Percentiles rank a stretch among this genome's conserved stretches.
Conservation (phyloP, 768 basidiomycete species). For the Hortiboletus campestris region DNA sequence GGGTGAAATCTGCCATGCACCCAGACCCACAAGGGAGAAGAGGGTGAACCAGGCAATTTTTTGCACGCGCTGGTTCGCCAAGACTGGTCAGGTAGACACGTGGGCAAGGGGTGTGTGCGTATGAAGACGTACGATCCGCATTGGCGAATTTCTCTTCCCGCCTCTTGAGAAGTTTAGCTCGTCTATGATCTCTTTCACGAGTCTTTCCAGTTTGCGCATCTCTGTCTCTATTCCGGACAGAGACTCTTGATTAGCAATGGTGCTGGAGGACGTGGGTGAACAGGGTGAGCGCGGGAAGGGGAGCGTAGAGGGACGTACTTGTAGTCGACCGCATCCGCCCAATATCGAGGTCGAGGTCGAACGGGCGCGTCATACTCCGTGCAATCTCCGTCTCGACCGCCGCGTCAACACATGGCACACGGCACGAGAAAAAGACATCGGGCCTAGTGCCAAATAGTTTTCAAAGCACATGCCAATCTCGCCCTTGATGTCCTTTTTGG, state of each 20-base stretch:
- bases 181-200: constrained; percentile 92
- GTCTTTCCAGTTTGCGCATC: constrained; percentile 92
- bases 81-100: constrained; percentile 49
- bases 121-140: constrained; percentile 78
- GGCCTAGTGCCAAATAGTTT: constrained; percentile 75
- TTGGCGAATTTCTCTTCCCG: constrained; percentile 85
- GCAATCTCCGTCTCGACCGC: constrained; percentile 48
- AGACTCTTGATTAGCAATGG: constrained; percentile 98
- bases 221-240: too few species aligned
- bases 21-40: constrained; percentile 70
- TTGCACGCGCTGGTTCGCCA: constrained; percentile 88
- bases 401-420: constrained; percentile 21
- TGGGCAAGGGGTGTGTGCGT: background rate
- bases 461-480: constrained; percentile 99
- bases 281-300: background rate
- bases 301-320: constrained; percentile 71
- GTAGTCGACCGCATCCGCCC: constrained; percentile 99
- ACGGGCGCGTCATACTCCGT: constrained; percentile 54
- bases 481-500: constrained; percentile 81
- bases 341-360: constrained; percentile 96
- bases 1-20: constrained; percentile 80
- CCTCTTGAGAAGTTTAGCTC: constrained; percentile 86
- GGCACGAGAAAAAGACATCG: background rate
- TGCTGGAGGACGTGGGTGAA: constrained; percentile 10
- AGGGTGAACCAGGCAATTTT: constrained; percentile 92